A percentile compares a stretch with the other conserved stretches of the same genome.
Conservation (phyloP, 495 filamentous ascomycete genomes). For the Pseudoneurospora amorphoporcata region DNA sequence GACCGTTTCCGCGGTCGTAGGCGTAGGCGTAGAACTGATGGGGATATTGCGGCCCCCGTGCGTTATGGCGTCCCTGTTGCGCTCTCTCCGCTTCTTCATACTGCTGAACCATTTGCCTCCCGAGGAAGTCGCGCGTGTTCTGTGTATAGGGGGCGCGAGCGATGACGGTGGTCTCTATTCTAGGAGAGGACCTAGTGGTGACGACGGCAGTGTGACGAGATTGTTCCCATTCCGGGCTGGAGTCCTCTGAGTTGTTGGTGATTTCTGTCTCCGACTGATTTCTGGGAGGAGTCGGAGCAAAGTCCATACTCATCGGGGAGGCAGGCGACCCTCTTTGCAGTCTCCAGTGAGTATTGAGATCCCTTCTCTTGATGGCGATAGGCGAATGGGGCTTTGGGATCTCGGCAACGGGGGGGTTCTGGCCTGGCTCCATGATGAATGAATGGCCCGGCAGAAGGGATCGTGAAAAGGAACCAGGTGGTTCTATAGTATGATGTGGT, state of each 20-base stretch:
- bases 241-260: not conserved
- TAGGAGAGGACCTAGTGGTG: not conserved
- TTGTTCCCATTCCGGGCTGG: not conserved
- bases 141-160: not conserved
- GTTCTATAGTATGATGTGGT: not conserved
- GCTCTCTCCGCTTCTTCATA: not conserved
- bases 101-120: not conserved
- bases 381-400: not conserved
- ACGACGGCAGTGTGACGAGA: not conserved
- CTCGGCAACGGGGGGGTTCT: not conserved
- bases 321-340: not conserved
- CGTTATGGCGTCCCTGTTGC: not conserved
- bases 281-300: not conserved
- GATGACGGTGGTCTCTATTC: not conserved
- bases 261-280: not conserved
- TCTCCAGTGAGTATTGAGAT: not conserved
- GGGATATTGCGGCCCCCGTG: not conserved
- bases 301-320: not conserved
- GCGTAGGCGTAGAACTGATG: slow-evolving; percentile 34
- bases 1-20: slow-evolving; percentile 46
- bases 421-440: not conserved
- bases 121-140: not conserved
- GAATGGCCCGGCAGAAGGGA: not conserved
- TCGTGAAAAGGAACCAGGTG: not conserved
- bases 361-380: not conserved